Evolutionary conservation across 2,329 filamentous ascomycete species (phyloP).

Genomic region (Myriangium duriaei): DNA sequence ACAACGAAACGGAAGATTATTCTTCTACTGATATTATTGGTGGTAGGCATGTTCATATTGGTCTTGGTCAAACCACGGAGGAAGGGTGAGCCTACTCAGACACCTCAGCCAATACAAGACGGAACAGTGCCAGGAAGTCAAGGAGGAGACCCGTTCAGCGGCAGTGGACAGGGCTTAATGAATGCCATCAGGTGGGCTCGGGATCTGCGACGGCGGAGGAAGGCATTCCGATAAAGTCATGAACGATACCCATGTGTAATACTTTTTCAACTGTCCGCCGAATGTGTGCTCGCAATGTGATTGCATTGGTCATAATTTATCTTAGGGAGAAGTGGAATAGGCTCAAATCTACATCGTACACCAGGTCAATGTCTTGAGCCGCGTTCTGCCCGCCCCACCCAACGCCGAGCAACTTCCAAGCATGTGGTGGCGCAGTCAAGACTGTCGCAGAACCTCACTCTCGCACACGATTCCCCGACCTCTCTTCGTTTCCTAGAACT

Average conservation of each 20-base stretch:
- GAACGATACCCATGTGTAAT: neutral
- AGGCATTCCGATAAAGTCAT: neutral
- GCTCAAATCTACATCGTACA: too few species aligned
- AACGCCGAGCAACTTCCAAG: too few species aligned
- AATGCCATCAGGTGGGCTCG: neutral
- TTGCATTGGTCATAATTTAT: too few species aligned
- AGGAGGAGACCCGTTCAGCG: neutral
- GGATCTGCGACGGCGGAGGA: neutral
- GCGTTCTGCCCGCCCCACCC: too few species aligned
- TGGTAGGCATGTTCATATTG: constrained; percentile 77
- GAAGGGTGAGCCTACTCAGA: constrained; percentile 9
- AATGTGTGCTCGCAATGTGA: too few species aligned
- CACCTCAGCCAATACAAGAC: neutral
- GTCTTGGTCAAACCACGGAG: constrained; percentile 65
- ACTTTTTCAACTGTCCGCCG: too few species aligned
- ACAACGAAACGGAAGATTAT: constrained; percentile 89
- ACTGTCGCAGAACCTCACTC: too few species aligned
- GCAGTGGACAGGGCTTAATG: neutral
- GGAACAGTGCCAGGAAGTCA: neutral
- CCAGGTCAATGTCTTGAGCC: too few species aligned
- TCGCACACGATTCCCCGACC: too few species aligned
- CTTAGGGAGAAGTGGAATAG: too few species aligned
- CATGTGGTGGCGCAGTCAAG: too few species aligned
- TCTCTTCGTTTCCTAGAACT: too few species aligned
- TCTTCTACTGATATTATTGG: constrained; percentile 69